Evolutionary conservation across 345 rosid genomes (phyloP).

Genomic region (Aurinia saxatilis): DNA sequence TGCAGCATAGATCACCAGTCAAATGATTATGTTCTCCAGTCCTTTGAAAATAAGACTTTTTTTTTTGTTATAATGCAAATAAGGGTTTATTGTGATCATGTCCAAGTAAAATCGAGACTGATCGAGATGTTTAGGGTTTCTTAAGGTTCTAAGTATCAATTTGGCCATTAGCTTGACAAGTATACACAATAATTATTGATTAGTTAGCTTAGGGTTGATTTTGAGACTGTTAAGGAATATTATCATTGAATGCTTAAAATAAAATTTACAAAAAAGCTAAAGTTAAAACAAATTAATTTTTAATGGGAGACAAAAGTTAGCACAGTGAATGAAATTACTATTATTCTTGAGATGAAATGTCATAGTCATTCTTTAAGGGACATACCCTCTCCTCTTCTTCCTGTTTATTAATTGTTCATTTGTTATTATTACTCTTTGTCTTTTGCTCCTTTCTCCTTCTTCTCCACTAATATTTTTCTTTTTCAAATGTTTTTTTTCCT

Average conservation of each 20-base stretch:
- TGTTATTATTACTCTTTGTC: conserved; percentile 51
- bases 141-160: neutral
- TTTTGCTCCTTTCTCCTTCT: conserved; percentile 52
- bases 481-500: conserved; percentile 1
- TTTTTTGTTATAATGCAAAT: neutral
- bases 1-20: too few species aligned
- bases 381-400: conserved; percentile 27
- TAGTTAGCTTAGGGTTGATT: conserved; percentile 23
- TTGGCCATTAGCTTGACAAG: neutral
- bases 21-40: neutral
- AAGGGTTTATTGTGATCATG: neutral
- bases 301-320: conserved; percentile 42
- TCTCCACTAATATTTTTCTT: conserved; percentile 14
- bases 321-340: conserved; percentile 46
- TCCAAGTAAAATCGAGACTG: neutral
- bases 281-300: conserved; percentile 6
- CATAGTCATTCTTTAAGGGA: conserved; percentile 65
- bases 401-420: conserved; percentile 45
- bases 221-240: conserved; percentile 28
- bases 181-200: conserved; percentile 7
- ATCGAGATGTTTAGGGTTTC: conserved; percentile 17
- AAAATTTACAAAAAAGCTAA: conserved; percentile 22
- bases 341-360: conserved; percentile 55
- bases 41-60: too few species aligned
- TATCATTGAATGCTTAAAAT: conserved; percentile 34